Evolutionary conservation across 495 filamentous ascomycete genomes (phyloP).

Genomic region (Trichocladium uniseriatum): DNA sequence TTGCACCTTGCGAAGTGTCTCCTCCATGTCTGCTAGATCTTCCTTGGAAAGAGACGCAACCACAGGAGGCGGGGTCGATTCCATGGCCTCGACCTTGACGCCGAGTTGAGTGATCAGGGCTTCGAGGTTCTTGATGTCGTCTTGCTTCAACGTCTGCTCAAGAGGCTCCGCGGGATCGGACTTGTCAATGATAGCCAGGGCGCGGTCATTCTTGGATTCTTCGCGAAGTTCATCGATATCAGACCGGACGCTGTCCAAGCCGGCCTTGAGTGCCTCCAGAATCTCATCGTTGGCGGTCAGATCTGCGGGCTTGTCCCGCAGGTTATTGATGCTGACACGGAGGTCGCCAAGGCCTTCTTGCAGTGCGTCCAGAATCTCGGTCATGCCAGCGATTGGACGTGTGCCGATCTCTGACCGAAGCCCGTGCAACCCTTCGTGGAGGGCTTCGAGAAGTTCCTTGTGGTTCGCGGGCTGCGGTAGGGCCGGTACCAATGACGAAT

Average conservation of each 20-base stretch:
- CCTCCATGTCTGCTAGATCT: slow-evolving; percentile 31
- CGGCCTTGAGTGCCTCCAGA: slow-evolving; percentile 72
- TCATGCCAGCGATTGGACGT: slow-evolving; percentile 47
- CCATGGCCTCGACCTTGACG: slow-evolving; percentile 73
- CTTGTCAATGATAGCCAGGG: slow-evolving; percentile 35
- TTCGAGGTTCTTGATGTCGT: slow-evolving; percentile 77
- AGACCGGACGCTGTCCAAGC: slow-evolving; percentile 57
- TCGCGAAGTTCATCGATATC: slow-evolving; percentile 72
- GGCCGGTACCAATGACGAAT: slow-evolving; percentile 54
- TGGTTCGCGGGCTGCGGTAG: slow-evolving; percentile 38
- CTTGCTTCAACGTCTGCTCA: slow-evolving; percentile 43
- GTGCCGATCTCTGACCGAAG: slow-evolving; percentile 56
- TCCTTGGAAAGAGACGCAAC: slow-evolving; percentile 36
- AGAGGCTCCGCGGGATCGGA: slow-evolving; percentile 25
- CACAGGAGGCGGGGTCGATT: slow-evolving; percentile 45
- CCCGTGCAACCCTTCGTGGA: slow-evolving; percentile 60
- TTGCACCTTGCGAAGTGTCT: slow-evolving; percentile 40
- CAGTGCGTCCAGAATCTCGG: slow-evolving; percentile 71
- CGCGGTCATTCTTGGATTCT: slow-evolving; percentile 39
- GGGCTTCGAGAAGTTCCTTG: slow-evolving; percentile 55
- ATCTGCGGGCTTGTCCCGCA: slow-evolving; percentile 67
- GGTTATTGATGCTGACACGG: slow-evolving; percentile 62
- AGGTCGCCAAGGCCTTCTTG: slow-evolving; percentile 73
- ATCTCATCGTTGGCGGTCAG: slow-evolving; percentile 78
- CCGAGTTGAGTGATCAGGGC: slow-evolving; percentile 70